Conservation (phyloP, 1,284 basidiomycete species). For the Ceratorhiza oryzae-sativae region DNA sequence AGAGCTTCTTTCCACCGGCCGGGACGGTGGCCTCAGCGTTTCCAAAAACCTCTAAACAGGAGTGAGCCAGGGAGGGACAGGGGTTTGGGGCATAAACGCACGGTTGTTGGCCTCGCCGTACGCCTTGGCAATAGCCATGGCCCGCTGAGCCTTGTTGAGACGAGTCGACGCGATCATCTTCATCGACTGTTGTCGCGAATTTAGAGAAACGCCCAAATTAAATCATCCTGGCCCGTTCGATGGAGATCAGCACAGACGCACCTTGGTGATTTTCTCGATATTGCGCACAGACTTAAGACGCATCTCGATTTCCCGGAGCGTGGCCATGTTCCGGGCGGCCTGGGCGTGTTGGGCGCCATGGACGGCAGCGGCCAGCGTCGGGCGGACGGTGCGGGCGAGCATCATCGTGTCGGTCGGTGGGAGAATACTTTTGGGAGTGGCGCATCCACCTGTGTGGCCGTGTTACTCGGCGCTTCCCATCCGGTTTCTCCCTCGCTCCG, state of each 20-base stretch:
- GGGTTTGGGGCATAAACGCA: conserved; percentile 54
- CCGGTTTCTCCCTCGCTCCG: conserved; percentile 35
- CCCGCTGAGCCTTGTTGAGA: conserved; percentile 92
- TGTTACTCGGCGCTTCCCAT: conserved; percentile 32
- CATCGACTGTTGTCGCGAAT: conserved; percentile 99
- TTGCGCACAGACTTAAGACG: conserved; percentile 97
- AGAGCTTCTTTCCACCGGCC: conserved; percentile 74
- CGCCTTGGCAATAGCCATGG: conserved; percentile 92
- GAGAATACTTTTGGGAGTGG: conserved; percentile 12
- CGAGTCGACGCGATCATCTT: conserved; percentile 99
- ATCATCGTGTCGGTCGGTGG: conserved; percentile 39
- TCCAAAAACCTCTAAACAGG: conserved; percentile 74
- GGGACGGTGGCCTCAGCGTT: conserved; percentile 62
- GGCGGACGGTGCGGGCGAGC: conserved; percentile 41
- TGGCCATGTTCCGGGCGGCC: conserved; percentile 82
- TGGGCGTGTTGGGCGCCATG: conserved; percentile 29
- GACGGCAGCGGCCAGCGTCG: conserved; percentile 38
- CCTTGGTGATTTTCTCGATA: conserved; percentile 99
- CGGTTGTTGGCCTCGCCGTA: conserved; percentile 95
- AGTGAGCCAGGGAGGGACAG: neutral
- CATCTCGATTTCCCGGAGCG: conserved; percentile 95
- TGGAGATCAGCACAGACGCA: conserved; percentile 48
- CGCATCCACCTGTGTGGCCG: conserved; percentile 30
- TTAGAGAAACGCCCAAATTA: neutral
- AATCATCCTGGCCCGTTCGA: conserved; percentile 3